Conservation (phyloP, 257 asterid genomes). For the Galeopsis tetrahit region DNA sequence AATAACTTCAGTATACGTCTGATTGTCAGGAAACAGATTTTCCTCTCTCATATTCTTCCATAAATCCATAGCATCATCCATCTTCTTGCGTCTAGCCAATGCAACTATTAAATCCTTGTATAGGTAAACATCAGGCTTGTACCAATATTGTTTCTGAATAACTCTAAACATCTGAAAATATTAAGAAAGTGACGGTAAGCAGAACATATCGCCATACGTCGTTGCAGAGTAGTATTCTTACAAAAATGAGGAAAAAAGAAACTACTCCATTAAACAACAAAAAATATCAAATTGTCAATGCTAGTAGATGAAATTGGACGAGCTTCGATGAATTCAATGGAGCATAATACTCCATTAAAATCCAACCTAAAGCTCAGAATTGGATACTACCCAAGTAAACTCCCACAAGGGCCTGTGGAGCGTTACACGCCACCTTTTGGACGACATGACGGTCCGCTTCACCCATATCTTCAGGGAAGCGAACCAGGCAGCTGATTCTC, state of each 20-base stretch:
- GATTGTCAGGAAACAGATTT: conserved; percentile 78
- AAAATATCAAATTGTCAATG: not conserved
- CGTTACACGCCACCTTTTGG: no score
- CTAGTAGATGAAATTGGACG: conserved; percentile 8
- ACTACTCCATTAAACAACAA: not conserved
- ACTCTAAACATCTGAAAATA: conserved; percentile 70
- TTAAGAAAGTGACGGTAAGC: not conserved
- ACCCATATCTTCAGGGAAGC: no score
- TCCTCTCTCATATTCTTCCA: conserved; percentile 92
- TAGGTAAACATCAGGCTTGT: conserved; percentile 73
- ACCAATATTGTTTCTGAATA: conserved; percentile 87
- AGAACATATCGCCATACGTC: not conserved
- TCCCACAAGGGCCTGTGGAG: no score
- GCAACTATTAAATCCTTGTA: conserved; percentile 91
- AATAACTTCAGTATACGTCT: conserved; percentile 90
- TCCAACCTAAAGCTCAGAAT: conserved; percentile 2
- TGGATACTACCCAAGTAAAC: not conserved
- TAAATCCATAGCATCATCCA: conserved; percentile 83
- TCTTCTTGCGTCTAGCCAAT: conserved; percentile 71
- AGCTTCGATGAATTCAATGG: not conserved
- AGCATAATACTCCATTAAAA: not conserved
- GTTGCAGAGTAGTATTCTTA: not conserved
- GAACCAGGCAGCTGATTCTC: no score
- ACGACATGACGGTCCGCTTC: no score
- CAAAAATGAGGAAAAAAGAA: not conserved